These are phyloP conservation scores for Dentipellis sp. DNA, from an alignment of 768 basidiomycete genomes.

Conservation along the genomic window DNA sequence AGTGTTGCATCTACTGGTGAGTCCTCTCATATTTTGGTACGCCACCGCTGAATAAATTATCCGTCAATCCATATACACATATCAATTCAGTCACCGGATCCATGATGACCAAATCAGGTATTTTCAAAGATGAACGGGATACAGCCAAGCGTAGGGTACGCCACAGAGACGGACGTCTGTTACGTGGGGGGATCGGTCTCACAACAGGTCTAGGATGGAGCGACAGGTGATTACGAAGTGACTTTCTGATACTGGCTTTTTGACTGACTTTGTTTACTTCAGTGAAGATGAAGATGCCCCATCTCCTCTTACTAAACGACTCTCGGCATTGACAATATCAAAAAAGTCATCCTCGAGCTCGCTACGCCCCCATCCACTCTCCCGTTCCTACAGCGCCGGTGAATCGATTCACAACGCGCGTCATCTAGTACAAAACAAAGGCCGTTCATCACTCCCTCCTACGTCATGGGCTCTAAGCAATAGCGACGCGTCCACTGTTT, in stretches of 20 bases:
- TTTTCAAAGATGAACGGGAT: constrained; percentile 29
- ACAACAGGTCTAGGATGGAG: constrained; percentile 36
- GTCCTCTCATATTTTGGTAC: constrained; percentile 3
- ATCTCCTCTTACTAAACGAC: constrained; percentile 25
- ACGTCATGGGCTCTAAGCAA: constrained; percentile 9
- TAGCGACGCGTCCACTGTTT: background rate
- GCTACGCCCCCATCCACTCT: constrained; percentile 16
- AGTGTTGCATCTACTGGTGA: constrained; percentile 20
- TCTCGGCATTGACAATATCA: constrained; percentile 20
- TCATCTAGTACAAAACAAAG: background rate
- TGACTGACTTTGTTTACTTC: background rate
- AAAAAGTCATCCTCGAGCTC: constrained; percentile 14
- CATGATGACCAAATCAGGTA: constrained; percentile 26
- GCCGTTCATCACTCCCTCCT: constrained; percentile 6
- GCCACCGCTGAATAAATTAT: too few species aligned
- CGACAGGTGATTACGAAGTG: constrained; percentile 22
- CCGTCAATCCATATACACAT: background rate
- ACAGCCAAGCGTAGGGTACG: constrained; percentile 24
- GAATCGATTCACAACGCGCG: background rate
- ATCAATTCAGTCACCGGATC: constrained; percentile 13
- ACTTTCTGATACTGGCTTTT: background rate
- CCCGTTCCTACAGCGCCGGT: constrained; percentile 14
- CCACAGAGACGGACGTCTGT: constrained; percentile 29
- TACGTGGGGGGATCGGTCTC: constrained; percentile 29
- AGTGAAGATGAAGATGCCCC: constrained; percentile 35